Base-by-base conservation (phyloP, 805 yeast genomes). In the Sugiyamaella valdiviana region DNA sequence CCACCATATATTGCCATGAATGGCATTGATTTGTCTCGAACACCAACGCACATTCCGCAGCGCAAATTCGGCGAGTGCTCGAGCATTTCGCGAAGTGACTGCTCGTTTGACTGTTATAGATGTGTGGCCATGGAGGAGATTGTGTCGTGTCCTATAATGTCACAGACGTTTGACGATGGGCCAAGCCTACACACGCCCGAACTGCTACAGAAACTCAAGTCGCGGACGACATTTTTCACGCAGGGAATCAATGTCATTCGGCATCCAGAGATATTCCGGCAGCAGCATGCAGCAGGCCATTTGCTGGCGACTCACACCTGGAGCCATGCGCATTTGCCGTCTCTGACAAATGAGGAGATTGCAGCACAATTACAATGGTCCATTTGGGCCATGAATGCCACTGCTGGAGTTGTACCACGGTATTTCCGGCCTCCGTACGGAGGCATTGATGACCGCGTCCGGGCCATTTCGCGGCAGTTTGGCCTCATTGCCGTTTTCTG, bases 361-460 rank as follows among this genome's bases (percentile, higher is more conserved):
- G 80, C 85, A 48, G 95, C 97, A 0, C 95, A 91, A 63, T 67
- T 91, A 32, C 83, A 90, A 64, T 91, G 98, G 98, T 82, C 95
- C 1, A 80, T 88, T 26, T 91, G 97, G 97, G 96, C 97, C 3
- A 86, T 90, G 89, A 90, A 91, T 68, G 96, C 96, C 1, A 89
- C 97, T 0, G 85, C 87, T 0, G 72, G 81, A 23, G 90, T 89
- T 58, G 63, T 85, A 9, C 98, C 98, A 6, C 84, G 82, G 60
- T 91, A 91, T 85, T 91, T 85, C 64, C 76, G 98, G 56, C 98
- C 98, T 0, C 98, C 98, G 1, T 91, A 87, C 63, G 98, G 98
- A 0, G 97, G 95, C 0, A 74, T 87, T 32, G 98, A 91, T 67
- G 82, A 89, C 63, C 71, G 98, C 47, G 84, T 90, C 1, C 71